Conservation (phyloP, 164 flowering plant species). For the Pachysandra terminalis region DNA sequence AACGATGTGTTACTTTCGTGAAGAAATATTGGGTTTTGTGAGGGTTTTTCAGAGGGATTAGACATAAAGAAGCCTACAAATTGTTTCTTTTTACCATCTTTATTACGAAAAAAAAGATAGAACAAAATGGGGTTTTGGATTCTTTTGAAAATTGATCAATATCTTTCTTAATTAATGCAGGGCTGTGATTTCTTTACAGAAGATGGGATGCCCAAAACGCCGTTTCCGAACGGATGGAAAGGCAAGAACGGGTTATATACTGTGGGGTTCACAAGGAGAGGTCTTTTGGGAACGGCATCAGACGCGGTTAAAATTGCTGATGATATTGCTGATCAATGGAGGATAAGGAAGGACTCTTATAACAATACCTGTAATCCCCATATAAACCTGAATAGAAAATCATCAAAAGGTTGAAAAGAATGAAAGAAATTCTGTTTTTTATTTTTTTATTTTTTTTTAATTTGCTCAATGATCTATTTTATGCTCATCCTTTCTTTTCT, state of each 20-base stretch:
- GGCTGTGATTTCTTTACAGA: constrained; percentile 61
- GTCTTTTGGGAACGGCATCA: constrained; percentile 63
- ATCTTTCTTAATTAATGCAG: constrained; percentile 27
- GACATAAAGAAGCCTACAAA: constrained; percentile 1
- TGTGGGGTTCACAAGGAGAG: constrained; percentile 85
- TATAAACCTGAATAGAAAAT: constrained; percentile 2
- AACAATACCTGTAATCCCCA: constrained; percentile 12
- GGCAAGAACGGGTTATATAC: constrained; percentile 71
- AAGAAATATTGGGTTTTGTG: constrained; percentile 18
- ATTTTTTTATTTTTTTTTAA: neutral
- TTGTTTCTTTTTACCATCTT: neutral
- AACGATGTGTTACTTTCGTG: constrained; percentile 14
- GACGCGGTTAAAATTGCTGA: constrained; percentile 73
- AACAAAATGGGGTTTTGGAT: constrained; percentile 9
- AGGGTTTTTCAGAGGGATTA: neutral
- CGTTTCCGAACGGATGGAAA: constrained; percentile 86
- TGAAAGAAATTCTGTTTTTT: neutral
- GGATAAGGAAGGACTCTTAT: constrained; percentile 21
- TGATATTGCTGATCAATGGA: constrained; percentile 66
- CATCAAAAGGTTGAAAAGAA: neutral
- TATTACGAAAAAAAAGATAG: neutral
- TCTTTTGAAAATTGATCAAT: neutral
- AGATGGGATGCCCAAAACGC: constrained; percentile 81
- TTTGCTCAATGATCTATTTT: neutral
- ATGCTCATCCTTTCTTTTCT: too few species aligned